Evolutionary conservation across 2,329 filamentous ascomycete species (phyloP).

Genomic region (Microcyclospora tardicrescens): DNA sequence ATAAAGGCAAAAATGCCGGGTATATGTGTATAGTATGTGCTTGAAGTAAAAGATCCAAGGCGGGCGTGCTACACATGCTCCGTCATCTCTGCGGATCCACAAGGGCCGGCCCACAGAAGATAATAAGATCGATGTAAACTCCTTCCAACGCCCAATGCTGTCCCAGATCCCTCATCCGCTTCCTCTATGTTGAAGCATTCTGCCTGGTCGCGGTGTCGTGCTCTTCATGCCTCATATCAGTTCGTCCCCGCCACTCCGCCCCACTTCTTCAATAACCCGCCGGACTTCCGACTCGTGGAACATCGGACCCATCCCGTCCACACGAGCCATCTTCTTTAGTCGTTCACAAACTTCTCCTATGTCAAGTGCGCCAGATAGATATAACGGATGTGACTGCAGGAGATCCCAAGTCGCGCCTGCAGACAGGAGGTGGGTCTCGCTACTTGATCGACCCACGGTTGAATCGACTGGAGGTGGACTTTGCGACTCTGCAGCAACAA

Average conservation of each 20-base stretch:
- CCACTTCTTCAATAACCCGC: slow-evolving; percentile 64
- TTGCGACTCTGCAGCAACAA: slow-evolving; percentile 8
- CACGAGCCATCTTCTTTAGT: slow-evolving; percentile 61
- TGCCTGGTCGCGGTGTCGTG: too few species aligned
- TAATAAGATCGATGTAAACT: too few species aligned
- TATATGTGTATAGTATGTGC: too few species aligned
- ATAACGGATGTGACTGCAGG: slow-evolving; percentile 69
- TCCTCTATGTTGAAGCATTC: too few species aligned
- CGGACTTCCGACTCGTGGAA: slow-evolving; percentile 67
- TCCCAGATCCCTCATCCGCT: too few species aligned
- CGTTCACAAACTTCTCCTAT: slow-evolving; percentile 68
- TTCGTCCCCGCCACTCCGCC: slow-evolving; percentile 65
- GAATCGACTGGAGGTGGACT: background rate
- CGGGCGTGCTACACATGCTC: too few species aligned
- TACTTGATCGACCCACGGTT: background rate
- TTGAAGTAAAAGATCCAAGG: too few species aligned
- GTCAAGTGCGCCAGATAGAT: slow-evolving; percentile 65
- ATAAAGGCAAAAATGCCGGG: too few species aligned
- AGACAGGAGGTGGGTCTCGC: slow-evolving; percentile 47
- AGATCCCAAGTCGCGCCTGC: slow-evolving; percentile 79
- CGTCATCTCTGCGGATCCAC: too few species aligned
- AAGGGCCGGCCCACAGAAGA: too few species aligned
- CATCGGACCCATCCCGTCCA: slow-evolving; percentile 75
- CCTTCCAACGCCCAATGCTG: too few species aligned
- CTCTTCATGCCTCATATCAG: slow-evolving; percentile 30